These are phyloP conservation scores for Xanthoconium separans DNA, from an alignment of 1,284 basidiomycete genomes.

Conservation along the genomic window DNA sequence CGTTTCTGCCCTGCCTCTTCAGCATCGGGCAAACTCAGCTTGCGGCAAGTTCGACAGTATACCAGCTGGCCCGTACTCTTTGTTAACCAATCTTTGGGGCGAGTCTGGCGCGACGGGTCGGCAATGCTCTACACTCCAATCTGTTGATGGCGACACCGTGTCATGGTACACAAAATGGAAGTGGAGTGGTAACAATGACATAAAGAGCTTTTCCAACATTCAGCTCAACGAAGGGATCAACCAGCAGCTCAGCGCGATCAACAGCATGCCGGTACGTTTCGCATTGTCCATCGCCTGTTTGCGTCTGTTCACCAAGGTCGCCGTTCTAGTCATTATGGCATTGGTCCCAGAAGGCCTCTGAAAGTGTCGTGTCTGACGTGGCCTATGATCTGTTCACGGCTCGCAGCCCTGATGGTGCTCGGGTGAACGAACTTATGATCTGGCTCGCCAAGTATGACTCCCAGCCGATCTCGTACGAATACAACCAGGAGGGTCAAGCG, in stretches of 20 bases:
- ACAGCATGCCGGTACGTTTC: constrained; percentile 50
- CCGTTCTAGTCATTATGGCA: constrained; percentile 39
- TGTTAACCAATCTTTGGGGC: constrained; percentile 57
- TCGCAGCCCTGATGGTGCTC: constrained; percentile 46
- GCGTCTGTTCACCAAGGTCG: neutral
- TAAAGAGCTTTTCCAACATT: constrained; percentile 65
- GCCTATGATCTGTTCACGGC: constrained; percentile 68
- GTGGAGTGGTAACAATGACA: constrained; percentile 50
- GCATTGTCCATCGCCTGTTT: neutral
- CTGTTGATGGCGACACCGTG: constrained; percentile 43
- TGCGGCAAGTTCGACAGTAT: constrained; percentile 56
- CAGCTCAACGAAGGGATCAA: constrained; percentile 53
- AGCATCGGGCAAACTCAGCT: constrained; percentile 15
- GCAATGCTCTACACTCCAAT: constrained; percentile 54
- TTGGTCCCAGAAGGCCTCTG: constrained; percentile 39
- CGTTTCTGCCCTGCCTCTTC: constrained; percentile 17
- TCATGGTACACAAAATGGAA: constrained; percentile 55
- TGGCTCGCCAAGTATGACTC: constrained; percentile 63
- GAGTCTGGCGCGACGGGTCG: constrained; percentile 44
- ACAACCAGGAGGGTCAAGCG: constrained; percentile 47
- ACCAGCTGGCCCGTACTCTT: constrained; percentile 44
- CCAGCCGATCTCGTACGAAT: constrained; percentile 53
- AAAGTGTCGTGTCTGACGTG: constrained; percentile 46
- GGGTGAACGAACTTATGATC: constrained; percentile 63
- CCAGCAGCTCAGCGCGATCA: constrained; percentile 52